Conservation (phyloP, 2,329 filamentous ascomycete species). For the Biscogniauxia mediterranea region DNA sequence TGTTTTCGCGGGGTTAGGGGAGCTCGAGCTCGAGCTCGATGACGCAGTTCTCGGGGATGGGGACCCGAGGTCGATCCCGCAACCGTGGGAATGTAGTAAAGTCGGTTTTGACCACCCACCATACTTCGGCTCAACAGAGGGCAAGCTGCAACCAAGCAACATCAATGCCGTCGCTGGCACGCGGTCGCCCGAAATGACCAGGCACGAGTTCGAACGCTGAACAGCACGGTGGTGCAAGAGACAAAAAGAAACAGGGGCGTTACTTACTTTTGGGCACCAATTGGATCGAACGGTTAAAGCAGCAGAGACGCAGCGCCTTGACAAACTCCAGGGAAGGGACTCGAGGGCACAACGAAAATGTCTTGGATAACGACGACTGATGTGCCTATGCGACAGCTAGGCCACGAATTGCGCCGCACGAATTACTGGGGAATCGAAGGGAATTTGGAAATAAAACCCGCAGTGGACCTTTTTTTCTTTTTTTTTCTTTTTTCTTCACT, state of each 20-base stretch:
- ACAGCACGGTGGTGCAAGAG: slow-evolving; percentile 14
- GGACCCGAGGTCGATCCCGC: slow-evolving; percentile 24
- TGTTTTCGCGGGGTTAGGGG: slow-evolving; percentile 6
- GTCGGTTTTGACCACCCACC: slow-evolving; percentile 8
- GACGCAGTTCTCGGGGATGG: slow-evolving; percentile 27
- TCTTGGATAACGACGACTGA: neutral
- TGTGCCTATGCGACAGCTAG: slow-evolving; percentile 9
- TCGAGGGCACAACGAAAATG: slow-evolving; percentile 13
- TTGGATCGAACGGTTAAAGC: slow-evolving; percentile 28
- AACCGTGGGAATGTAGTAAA: slow-evolving; percentile 15
- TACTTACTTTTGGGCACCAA: slow-evolving; percentile 56
- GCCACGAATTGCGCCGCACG: slow-evolving; percentile 24
- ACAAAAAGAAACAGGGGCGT: slow-evolving; percentile 19
- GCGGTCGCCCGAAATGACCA: slow-evolving; percentile 6
- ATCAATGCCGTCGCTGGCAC: slow-evolving; percentile 4
- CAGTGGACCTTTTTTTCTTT: slow-evolving; percentile 20
- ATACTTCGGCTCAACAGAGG: slow-evolving; percentile 8
- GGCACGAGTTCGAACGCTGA: slow-evolving; percentile 23
- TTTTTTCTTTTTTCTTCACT: slow-evolving; percentile 1
- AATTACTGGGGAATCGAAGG: slow-evolving; percentile 23
- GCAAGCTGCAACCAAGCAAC: neutral
- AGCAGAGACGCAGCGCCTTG: slow-evolving; percentile 28
- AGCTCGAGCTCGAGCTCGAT: slow-evolving; percentile 21
- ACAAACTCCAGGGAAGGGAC: slow-evolving; percentile 25
- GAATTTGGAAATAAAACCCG: slow-evolving; percentile 30